phyloP scores from a whole-genome alignment of 495 filamentous ascomycete species.

The Penicillium subrubescens region DNA sequence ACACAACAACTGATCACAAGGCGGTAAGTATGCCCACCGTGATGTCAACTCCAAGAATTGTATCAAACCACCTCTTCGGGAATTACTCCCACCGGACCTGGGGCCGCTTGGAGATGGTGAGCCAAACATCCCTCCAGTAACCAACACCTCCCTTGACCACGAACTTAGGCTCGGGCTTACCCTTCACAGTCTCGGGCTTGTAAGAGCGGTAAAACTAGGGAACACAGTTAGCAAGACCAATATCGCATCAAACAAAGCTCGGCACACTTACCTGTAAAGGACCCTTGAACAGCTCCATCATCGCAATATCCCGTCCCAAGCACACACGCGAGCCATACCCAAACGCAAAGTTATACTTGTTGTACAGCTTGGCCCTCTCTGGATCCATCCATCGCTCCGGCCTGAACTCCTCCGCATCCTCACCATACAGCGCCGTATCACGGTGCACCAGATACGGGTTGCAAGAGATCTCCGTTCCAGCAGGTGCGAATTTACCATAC shows the following conservation, averaged over 20 bases:
- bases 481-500: constrained; percentile 55
- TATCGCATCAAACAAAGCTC: not conserved
- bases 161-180: constrained; percentile 39
- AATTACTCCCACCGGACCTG: constrained; percentile 1
- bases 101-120: constrained; percentile 41
- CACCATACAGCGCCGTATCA: constrained; percentile 52
- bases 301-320: constrained; percentile 56
- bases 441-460: constrained; percentile 58
- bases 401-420: constrained; percentile 41
- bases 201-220: constrained; percentile 41
- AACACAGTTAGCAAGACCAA: not conserved
- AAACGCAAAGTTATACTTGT: constrained; percentile 56
- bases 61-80: not conserved
- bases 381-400: constrained; percentile 47
- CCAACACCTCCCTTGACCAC: constrained; percentile 51
- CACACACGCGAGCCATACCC: constrained; percentile 57
- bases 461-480: constrained; percentile 58
- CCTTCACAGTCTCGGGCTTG: constrained; percentile 33
- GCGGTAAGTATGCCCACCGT: too few species aligned
- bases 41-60: not conserved
- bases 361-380: constrained; percentile 47
- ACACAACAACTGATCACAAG: not conserved
- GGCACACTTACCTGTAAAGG: constrained; percentile 45
- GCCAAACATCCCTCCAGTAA: constrained; percentile 50
- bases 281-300: constrained; percentile 59